Base-by-base conservation (phyloP, 768 basidiomycete genomes). In the Kwoniella botswanensis region DNA sequence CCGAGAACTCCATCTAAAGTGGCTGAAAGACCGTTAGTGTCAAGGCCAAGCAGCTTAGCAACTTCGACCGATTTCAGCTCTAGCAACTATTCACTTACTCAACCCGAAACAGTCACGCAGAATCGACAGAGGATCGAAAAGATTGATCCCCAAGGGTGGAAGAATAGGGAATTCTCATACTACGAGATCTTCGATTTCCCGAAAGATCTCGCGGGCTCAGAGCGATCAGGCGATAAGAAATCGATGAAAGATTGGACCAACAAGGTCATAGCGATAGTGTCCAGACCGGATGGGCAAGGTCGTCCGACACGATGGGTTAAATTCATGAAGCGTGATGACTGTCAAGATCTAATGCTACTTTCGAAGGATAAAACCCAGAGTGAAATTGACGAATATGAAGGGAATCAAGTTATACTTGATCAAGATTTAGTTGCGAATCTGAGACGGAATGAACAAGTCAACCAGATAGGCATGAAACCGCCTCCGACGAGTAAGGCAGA, bases 271-370 rank as follows among this genome's bases (percentile, higher is more conserved):
- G 15, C 21, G 2, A 41, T 52, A 7, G 46, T 59, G 18, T 54
- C 52, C 0, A 26, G 59, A 35, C 68, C 62, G 4, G 54, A 64
- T 55, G 42, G 22, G 5, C n/a, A 18, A 2, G 68, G 68, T 29
- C 13, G 55, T 35, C 63, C 68, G 9, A 63, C 68, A 21, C 22
- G 68, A 29, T 63, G 52, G 52, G 43, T 57, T 7, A 55, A 55
- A 55, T 17, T 26, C 1, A 35, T 26, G 18, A 55, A 18, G 63
- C 26, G 15, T 15, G 41, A 53, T 11, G 54, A 53, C 2, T 13
- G 10, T 53, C 13, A 58, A 26, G 57, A 35, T 22, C 22, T 24
- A 29, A 26, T 58, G 15, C 11, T 69, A 7, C n/a, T 29, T 22
- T 69, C 44, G 9, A 69, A 52, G 46, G 50, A 46, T 26, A 68